These are phyloP conservation scores for Puccinia horiana DNA, from an alignment of 1,284 basidiomycete genomes.

Conservation along the genomic window DNA sequence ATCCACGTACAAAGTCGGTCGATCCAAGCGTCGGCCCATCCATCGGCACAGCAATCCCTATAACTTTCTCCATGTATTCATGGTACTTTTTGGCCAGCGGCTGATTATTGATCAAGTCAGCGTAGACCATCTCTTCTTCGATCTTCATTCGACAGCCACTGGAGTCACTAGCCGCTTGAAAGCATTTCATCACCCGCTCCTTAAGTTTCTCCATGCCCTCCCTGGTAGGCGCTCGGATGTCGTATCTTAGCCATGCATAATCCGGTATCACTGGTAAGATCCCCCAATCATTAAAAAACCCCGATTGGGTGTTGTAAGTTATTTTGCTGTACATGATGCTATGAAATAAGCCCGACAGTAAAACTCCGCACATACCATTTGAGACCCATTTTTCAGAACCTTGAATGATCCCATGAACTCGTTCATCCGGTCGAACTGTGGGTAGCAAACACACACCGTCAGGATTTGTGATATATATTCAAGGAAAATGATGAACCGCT, in stretches of 20 bases:
- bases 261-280: slow-evolving; percentile 57
- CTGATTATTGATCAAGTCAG: slow-evolving; percentile 56
- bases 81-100: slow-evolving; percentile 54
- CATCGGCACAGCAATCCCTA: slow-evolving; percentile 52
- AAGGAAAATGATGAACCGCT: background rate
- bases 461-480: background rate
- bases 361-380: slow-evolving; percentile 51
- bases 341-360: background rate
- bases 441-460: background rate
- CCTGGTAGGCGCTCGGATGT: slow-evolving; percentile 58
- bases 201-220: slow-evolving; percentile 54
- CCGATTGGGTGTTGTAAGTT: background rate
- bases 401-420: slow-evolving; percentile 60
- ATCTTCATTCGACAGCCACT: slow-evolving; percentile 58
- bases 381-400: slow-evolving; percentile 57
- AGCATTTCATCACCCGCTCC: slow-evolving; percentile 57
- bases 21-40: slow-evolving; percentile 51
- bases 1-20: slow-evolving; percentile 58
- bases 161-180: slow-evolving; percentile 58
- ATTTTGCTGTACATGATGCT: background rate
- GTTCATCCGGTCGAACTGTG: slow-evolving; percentile 50
- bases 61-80: slow-evolving; percentile 53
- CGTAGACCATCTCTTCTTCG: slow-evolving; percentile 55
- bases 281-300: background rate
- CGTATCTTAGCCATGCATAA: slow-evolving; percentile 56